Evolutionary conservation across 768 basidiomycete species (phyloP), one percentile per base, ranked within the genome.

Genomic region (Russula emetica): DNA sequence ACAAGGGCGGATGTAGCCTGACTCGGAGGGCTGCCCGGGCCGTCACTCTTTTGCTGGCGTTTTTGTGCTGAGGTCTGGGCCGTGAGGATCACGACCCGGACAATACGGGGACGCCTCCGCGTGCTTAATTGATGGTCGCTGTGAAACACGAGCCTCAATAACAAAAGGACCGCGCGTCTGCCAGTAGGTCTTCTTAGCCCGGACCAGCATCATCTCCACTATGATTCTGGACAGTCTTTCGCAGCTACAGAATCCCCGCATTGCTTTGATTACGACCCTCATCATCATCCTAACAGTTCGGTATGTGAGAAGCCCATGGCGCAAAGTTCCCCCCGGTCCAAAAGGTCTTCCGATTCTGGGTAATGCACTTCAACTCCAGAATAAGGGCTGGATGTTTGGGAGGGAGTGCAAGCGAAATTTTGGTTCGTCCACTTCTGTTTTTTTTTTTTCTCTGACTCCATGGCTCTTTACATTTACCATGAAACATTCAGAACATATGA

Each of bases 321-420:
- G 59, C 20, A 61, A 28, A 30, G 34, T 64, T 9, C 60, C 63
- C 1, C 53, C 47, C 10, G 60, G 63, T 32, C 63, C 63, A 34
- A 50, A n/a, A 11, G 63, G 63, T 28, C 30, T 60, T 14, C 63
- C 60, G 1, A 6, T 61, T 11, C 38, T 65, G n/a, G 64, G 64
- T 10, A 62, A 65, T 55, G 55, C 30, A 2, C 44, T 59, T 28
- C 42, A 38, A 16, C 44, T 63, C 20, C 2, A 30, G 9, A 26
- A 58, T 24, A 63, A 55, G 36, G 18, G 20, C 16, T 63, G 62
- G 62, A 26, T 63, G 36, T 55, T 55, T 16, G 24, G 5, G 3
- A 20, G 18, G 26, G 57, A 53, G 14, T 58, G 44, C 24, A 63
- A 54, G 26, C 40, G 11, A 34, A 45, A 52, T 14, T 63, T 58